Evolutionary conservation across 2,329 filamentous ascomycete species (phyloP).

Genomic region (Colletotrichum sp.): DNA sequence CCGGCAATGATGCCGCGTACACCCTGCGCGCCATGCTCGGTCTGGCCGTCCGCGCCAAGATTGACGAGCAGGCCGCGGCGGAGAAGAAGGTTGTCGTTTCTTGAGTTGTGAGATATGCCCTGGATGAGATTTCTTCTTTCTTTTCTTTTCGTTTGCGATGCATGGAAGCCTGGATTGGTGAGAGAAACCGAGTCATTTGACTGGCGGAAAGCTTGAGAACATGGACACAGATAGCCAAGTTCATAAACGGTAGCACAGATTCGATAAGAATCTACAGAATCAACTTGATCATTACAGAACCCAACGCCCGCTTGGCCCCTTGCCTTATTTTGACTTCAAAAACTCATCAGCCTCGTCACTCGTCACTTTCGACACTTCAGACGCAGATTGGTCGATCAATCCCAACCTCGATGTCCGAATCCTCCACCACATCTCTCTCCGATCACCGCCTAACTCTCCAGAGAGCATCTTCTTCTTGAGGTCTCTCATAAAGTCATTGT

Average conservation of each 20-base stretch:
- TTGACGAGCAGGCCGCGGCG: not conserved
- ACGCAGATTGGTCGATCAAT: slow-evolving; percentile 70
- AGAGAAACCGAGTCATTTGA: not conserved
- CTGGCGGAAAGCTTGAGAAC: not conserved
- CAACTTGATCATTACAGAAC: not conserved
- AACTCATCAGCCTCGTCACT: slow-evolving; percentile 71
- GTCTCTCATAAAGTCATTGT: slow-evolving; percentile 74
- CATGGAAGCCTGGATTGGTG: not conserved
- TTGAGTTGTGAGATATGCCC: not conserved
- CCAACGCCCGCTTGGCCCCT: not conserved
- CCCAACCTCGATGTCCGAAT: slow-evolving; percentile 72
- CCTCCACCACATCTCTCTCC: slow-evolving; percentile 83
- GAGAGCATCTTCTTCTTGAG: slow-evolving; percentile 76
- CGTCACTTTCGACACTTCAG: slow-evolving; percentile 69
- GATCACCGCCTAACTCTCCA: slow-evolving; percentile 76
- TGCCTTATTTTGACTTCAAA: slow-evolving; percentile 9
- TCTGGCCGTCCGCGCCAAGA: slow-evolving; percentile 25
- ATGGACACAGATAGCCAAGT: not conserved
- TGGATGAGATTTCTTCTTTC: not conserved
- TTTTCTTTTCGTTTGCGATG: not conserved
- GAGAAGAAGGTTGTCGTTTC: not conserved
- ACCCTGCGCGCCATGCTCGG: slow-evolving; percentile 25
- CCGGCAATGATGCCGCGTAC: slow-evolving; percentile 22
- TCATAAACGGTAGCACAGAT: not conserved
- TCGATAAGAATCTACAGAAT: not conserved